A percentile compares a stretch with the other conserved stretches of the same genome.
phyloP scores from a whole-genome alignment of 176 grass and related monocot species.

The Tillandsia leiboldiana region DNA sequence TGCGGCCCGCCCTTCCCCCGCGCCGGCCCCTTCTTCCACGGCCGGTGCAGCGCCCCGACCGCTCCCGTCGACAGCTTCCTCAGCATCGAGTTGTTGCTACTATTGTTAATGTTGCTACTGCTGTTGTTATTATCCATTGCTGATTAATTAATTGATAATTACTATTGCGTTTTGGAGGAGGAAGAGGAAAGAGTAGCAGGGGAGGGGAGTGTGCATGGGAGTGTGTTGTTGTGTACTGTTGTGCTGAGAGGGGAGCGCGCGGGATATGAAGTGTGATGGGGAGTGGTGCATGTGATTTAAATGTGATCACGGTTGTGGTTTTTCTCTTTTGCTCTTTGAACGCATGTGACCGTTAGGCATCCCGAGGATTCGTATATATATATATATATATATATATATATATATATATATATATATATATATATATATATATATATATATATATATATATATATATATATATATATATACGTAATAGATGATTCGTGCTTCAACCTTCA shows the following conservation, averaged over 20 bases:
- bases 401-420: too few species aligned
- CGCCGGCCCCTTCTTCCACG: conserved; percentile 95
- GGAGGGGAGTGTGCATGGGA: background rate
- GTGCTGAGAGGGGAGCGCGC: conserved; percentile 6
- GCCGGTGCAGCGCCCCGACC: conserved; percentile 28
- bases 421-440: too few species aligned
- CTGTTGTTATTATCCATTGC: background rate
- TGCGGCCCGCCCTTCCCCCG: conserved; percentile 63
- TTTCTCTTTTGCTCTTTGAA: conserved; percentile 22
- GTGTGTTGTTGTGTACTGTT: background rate
- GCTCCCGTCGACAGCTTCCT: conserved; percentile 30
- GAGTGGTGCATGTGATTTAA: conserved; percentile 28
- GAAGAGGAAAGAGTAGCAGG: background rate
- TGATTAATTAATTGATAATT: too few species aligned
- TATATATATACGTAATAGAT: too few species aligned
- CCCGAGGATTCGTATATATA: conserved; percentile 17
- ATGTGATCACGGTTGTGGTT: conserved; percentile 58
- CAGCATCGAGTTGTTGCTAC: background rate
- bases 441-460: too few species aligned
- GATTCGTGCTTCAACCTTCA: too few species aligned
- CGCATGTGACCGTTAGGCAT: conserved; percentile 52
- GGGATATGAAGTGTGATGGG: conserved; percentile 27
- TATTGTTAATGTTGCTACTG: background rate
- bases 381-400: background rate
- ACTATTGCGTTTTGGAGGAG: too few species aligned